Conservation (phyloP, 208 protist species). For the Wallacemonas sp. region DNA sequence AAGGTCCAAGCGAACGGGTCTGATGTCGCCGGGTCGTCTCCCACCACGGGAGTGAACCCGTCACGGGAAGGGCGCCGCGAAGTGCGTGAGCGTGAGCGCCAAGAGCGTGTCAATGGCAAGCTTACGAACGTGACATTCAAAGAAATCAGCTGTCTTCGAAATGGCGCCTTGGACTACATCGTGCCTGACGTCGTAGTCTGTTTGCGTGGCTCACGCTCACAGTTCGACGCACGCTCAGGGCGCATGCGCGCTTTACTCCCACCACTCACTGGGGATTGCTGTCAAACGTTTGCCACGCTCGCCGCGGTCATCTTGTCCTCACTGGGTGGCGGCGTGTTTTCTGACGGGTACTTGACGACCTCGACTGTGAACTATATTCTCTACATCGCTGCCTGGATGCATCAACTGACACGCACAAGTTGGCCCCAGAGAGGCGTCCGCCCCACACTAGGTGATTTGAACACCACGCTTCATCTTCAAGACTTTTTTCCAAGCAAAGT, state of each 20-base stretch:
- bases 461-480: constrained; percentile 64
- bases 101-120: constrained; percentile 50
- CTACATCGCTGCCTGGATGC: constrained; percentile 88
- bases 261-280: constrained; percentile 80
- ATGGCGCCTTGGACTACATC: constrained; percentile 51
- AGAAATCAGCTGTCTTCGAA: constrained; percentile 44
- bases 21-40: not conserved
- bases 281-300: constrained; percentile 85
- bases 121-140: constrained; percentile 67
- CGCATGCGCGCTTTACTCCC: constrained; percentile 56
- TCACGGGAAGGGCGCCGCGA: constrained; percentile 11
- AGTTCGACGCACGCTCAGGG: constrained; percentile 72
- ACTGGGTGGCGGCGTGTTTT: constrained; percentile 61
- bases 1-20: not conserved
- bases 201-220: constrained; percentile 73
- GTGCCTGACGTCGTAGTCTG: constrained; percentile 48
- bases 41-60: not conserved
- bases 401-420: constrained; percentile 70
- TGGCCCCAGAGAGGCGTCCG: constrained; percentile 68
- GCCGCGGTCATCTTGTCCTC: constrained; percentile 77
- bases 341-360: constrained; percentile 54
- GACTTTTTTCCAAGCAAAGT: constrained; percentile 77
- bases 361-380: constrained; percentile 87
- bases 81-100: constrained; percentile 58
- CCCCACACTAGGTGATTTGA: constrained; percentile 83